Base-by-base conservation (phyloP, 345 rosid species). In the Eucalyptus viminalis region DNA sequence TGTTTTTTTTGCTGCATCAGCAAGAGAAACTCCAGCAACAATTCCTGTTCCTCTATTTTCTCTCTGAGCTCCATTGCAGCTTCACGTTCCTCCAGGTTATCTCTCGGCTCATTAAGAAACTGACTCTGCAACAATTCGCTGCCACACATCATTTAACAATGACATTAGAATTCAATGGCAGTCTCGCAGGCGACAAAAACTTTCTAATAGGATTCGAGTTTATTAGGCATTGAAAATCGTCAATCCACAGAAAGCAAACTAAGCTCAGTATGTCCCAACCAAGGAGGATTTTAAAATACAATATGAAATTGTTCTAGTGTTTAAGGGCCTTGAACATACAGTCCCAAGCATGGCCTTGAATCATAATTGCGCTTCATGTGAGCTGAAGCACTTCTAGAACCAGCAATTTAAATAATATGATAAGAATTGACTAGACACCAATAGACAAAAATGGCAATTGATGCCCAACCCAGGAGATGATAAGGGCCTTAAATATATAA, bases 41-140 rank as follows among this genome's bases (percentile, higher is more conserved):
- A 92, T 91, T 97, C 99, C 44, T 97, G 94, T 92, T 98, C 98
- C 87, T 96, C 98, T 87, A 96, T 95, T 92, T 85, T 94, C 91
- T 96, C 98, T 91, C 94, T 91, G 27, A 98, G 95, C 91, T 95
- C 92, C 89, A 95, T 91, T 43, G 98, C 98, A 10, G 97, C 97
- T 95, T 98, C 98, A 83, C 96, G 98, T 88, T 95, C 99, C 93
- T 94, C 98, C 90, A 98, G 87, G 89, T 91, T 88, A 49, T 95
- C 96, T 88, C 96, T 95, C 65, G 95, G 95, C 91, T 97, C 98
- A 24, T 93, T 95, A 21, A 98, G 96, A 90, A 98, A 98, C 91
- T 95, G 97, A 50, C 98, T 95, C 83, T 95, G 93, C 81, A 96
- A 88, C 94, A 98, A 92, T 49, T 96, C 99, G 89, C 99, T 97